Evolutionary conservation across 164 flowering plant genomes (phyloP), one percentile per base, ranked within the genome.

Genomic region (Annona squamosa): DNA sequence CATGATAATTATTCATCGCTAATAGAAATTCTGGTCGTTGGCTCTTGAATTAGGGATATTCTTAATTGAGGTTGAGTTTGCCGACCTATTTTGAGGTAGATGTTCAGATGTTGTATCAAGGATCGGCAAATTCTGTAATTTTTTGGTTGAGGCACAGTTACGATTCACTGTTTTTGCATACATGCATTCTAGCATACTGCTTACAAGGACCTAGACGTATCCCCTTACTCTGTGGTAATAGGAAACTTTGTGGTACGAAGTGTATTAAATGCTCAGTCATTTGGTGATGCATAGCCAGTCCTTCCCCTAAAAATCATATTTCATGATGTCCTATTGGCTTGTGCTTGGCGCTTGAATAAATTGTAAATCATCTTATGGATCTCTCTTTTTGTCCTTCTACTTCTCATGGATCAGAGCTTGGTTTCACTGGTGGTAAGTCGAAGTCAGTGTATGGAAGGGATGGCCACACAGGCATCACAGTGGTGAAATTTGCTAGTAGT

Each of bases 381-480:
- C 44, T 65, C 13, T 13, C 48, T 3, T 43, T 66, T 66, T 66
- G 59, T 43, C 46, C 43, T 9, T 66, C 47, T 66, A 26, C 37
- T 26, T 26, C 43, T 13, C 43, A 66, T 72, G 74, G 59, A 52
- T 79, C 89, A 96, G 99, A 90, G 75, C 88, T 96, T 67, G 97
- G 98, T 72, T 86, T 90, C 75, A 68, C 67, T 43, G 84, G 88
- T 78, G 99, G 97, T 73, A 96, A 96, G 79, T 82, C 97, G 19
- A 96, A 87, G 84, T 87, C 98, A 13, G 74, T 93, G 84, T 96
- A 89, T 75, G 86, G 88, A 4, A 91, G 85, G 78, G 97, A 96
- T 0, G 99, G 99, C 67, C 99, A 92, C 74, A 72, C 83, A 76
- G 99, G 97, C 72, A 80, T 88, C 46, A 90, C 92, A 0, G 72